Evolutionary conservation across 441 rosid genomes (phyloP).

Genomic region (Erodium texanum): DNA sequence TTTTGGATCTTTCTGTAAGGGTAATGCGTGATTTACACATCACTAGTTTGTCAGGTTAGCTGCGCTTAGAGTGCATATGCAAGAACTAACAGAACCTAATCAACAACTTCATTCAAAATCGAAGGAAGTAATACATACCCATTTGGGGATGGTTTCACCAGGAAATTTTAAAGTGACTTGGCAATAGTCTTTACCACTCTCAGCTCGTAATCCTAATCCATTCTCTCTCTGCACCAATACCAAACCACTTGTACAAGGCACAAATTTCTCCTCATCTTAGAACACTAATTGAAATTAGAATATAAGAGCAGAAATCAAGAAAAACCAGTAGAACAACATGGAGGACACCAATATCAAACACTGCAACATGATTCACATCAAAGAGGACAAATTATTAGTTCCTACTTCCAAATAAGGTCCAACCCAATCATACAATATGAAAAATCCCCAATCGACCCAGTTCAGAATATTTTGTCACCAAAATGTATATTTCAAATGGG

Average conservation of each 20-base stretch:
- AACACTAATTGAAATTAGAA: background rate
- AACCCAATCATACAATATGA: background rate
- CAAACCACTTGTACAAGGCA: constrained; percentile 7
- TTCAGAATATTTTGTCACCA: background rate
- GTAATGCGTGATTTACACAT: no score
- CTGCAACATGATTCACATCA: background rate
- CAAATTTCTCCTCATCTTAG: background rate
- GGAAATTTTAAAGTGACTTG: constrained; percentile 59
- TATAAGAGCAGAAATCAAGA: background rate
- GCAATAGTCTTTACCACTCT: constrained; percentile 55
- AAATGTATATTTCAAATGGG: background rate
- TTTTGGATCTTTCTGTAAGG: constrained; percentile 67
- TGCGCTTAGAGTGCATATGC: background rate
- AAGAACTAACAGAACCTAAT: background rate
- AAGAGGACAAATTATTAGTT: background rate
- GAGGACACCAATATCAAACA: background rate
- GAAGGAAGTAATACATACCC: constrained; percentile 45
- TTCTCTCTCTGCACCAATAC: constrained; percentile 59
- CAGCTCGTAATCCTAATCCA: constrained; percentile 77
- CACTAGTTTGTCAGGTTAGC: background rate
- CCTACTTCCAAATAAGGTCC: background rate
- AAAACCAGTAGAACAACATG: background rate
- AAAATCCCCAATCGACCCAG: background rate
- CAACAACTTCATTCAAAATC: background rate
- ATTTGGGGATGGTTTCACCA: constrained; percentile 64